A percentile compares a stretch with the other conserved stretches of the same genome.
phyloP scores from a whole-genome alignment of 1,284 basidiomycete species.

The Hypsizygus ulmarius region DNA sequence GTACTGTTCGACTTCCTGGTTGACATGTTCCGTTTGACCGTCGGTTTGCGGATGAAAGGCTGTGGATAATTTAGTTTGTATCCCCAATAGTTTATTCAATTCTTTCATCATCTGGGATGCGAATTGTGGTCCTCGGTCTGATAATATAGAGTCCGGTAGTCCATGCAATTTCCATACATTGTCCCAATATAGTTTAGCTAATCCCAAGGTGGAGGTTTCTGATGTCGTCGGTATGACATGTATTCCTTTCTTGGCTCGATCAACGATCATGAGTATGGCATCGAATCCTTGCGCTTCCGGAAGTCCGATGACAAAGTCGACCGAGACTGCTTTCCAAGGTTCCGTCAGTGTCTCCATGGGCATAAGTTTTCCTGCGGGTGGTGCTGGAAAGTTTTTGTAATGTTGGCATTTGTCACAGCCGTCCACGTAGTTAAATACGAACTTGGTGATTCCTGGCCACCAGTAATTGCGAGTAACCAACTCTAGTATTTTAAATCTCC shows the following conservation, averaged over 20 bases:
- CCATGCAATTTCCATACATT: too few species aligned
- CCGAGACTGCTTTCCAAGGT: not conserved
- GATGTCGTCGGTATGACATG: too few species aligned
- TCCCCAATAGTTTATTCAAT: too few species aligned
- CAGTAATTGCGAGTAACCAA: slow-evolving; percentile 28
- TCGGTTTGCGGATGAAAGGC: too few species aligned
- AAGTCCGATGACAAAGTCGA: slow-evolving; percentile 5
- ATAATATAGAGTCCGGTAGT: too few species aligned
- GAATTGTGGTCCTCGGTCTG: too few species aligned
- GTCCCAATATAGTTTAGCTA: too few species aligned
- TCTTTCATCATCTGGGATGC: too few species aligned
- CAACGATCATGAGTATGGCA: slow-evolving; percentile 1
- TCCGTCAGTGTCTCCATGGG: not conserved
- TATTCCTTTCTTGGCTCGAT: not conserved
- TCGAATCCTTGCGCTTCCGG: slow-evolving; percentile 2
- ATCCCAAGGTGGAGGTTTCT: too few species aligned
- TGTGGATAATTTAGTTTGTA: too few species aligned
- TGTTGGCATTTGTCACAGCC: not conserved
- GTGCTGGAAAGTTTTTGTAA: not conserved
- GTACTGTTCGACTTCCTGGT: too few species aligned
- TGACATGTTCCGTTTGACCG: too few species aligned
- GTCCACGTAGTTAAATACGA: not conserved
- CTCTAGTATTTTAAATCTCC: slow-evolving; percentile 25
- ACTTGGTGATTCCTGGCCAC: slow-evolving; percentile 28
- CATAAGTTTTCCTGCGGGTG: not conserved